These are phyloP conservation scores for Globisporangium spiculum DNA, from an alignment of 352 stramenopile species.

Conservation along the genomic window DNA sequence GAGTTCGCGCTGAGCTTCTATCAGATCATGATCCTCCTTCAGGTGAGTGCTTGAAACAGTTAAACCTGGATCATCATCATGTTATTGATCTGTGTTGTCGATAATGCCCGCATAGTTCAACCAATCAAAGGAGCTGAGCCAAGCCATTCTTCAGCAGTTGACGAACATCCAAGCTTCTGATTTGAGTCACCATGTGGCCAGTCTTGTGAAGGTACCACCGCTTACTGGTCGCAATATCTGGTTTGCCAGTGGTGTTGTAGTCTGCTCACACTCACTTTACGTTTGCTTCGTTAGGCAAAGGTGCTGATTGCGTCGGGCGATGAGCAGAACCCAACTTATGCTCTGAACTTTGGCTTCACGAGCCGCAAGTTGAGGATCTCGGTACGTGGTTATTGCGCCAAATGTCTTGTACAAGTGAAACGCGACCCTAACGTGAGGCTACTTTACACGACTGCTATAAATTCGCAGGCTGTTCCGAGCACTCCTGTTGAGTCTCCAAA, in stretches of 20 bases:
- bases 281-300: conserved; percentile 6
- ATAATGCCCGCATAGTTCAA: conserved; percentile 55
- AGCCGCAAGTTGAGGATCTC: conserved; percentile 53
- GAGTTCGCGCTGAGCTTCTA: conserved; percentile 84
- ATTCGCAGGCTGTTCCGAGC: conserved; percentile 40
- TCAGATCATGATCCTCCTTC: conserved; percentile 76
- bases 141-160: conserved; percentile 33
- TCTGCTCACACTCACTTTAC: neutral
- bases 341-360: conserved; percentile 44
- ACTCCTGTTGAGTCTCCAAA: conserved; percentile 71
- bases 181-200: conserved; percentile 59
- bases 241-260: neutral
- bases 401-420: neutral
- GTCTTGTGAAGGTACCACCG: conserved; percentile 61
- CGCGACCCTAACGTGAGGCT: neutral
- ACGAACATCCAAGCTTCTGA: conserved; percentile 67
- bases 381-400: conserved; percentile 21
- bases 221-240: neutral
- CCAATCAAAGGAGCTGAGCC: conserved; percentile 32
- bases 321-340: conserved; percentile 31
- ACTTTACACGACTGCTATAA: neutral
- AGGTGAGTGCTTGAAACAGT: conserved; percentile 30
- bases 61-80: neutral
- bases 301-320: conserved; percentile 26
- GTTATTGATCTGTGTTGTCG: neutral